Base-by-base conservation (phyloP, 305 asterid genomes). In the Withania somnifera region DNA sequence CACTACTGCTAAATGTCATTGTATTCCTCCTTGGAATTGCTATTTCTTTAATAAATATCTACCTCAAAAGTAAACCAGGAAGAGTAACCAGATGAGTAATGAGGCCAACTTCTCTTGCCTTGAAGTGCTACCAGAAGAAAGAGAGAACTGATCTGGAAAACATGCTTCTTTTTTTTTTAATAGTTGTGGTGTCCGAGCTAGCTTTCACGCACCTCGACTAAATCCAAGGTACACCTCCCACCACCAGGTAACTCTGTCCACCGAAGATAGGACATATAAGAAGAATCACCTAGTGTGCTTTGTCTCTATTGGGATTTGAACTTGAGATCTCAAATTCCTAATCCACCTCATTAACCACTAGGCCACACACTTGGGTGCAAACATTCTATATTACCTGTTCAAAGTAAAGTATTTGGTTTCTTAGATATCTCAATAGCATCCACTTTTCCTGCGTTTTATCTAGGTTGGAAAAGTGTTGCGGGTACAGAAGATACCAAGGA, bases 401-500 rank as follows among this genome's bases (percentile, higher is more conserved):
- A 20, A 68, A 68, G 6, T n/a, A 68, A 68, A 19, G 54, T 38
- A 2, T 36, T 67, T 67, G 17, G 3, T 66, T 66, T 66, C 26
- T 36, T 11, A 38, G 26, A 40, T 68, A 38, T 38, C 53, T 68
- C 54, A 68, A 45, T 68, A 40, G 6, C 19, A n/a, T 80, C 45
- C 13, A 85, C 58, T 80, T 71, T 53, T 34, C 76, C 53, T n/a
- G 28, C 0, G 0, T 53, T 77, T 45, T 78, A 42, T 84, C 19
- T 83, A 96, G 99, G 91, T 90, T 82, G 98, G 98, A 24, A 94
- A 94, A 90, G 92, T 94, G 36, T 84, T 95, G 83, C 84, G 98
- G 85, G 81, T 96, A 87, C 97, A 88, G 79, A 94, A 96, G 86
- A 78, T 87, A 76, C 84, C 93, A 47, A 92, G 80, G 77, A 83